Base-by-base conservation (phyloP, 2,329 filamentous ascomycete genomes). In the Coleophoma cylindrospora region DNA sequence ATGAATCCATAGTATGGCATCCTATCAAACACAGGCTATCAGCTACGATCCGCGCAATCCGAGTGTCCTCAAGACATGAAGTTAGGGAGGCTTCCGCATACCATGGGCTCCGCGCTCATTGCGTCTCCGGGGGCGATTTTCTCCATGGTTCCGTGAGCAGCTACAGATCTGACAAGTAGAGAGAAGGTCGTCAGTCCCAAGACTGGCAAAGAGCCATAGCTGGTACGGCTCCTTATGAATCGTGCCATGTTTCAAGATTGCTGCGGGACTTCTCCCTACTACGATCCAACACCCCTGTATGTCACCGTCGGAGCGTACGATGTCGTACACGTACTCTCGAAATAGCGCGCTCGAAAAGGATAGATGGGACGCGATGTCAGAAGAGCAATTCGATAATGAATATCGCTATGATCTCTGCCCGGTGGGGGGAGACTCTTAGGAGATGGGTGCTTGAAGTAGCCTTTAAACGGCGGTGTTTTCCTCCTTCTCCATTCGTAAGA, bases 1-100 rank as follows among this genome's bases (percentile, higher is more conserved):
- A 70, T 99, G 94, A 59, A 86, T 77, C 94, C 94, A 99, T 81
- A 99, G 70, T 62, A 84, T 89, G 40, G 84, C 79, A 68, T 97
- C 94, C 80, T 84, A 57, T 22, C 57, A 43, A 21, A 19, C 32
- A 60, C 77, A 54, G 66, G 54, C 46, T 55, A 43, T 48, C 38
- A 37, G 40, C 40, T 47, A 37, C 22, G 19, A 21, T 43, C 19
- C n/a, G 34, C 17, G 14, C 11, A 8, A 15, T n/a, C 40, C n/a
- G 14, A 32, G 41, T n/a, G 12, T 44, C 14, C 19, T n/a, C n/a
- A 44, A 2, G 32, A 15, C 15, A 15, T 27, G 17, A 17, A 47
- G 36, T 8, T 40, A 27, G 27, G 27, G 2, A 27, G 27, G 17
- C 21, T 38, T 14, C 37, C 43, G 61, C 83, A 52, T 74, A 89